Conservation (phyloP, 768 basidiomycete genomes). For the Pleurotus ostreatus region DNA sequence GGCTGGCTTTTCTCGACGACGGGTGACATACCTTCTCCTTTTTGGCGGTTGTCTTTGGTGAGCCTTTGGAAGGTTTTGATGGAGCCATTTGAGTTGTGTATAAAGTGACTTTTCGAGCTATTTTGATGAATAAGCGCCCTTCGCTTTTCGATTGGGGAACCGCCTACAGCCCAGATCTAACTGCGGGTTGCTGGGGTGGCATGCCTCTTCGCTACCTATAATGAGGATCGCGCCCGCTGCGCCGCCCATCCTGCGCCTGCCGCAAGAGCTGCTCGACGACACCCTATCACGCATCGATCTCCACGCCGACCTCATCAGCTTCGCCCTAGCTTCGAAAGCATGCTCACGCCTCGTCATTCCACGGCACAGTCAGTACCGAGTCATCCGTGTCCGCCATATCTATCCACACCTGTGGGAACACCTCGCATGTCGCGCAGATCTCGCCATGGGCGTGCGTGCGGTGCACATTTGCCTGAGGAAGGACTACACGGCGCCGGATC, state of each 20-base stretch:
- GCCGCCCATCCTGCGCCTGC: conserved; percentile 21
- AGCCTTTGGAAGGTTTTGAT: conserved; percentile 31
- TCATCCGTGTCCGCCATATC: conserved; percentile 38
- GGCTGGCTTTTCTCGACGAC: conserved; percentile 77
- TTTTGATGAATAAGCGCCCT: no score
- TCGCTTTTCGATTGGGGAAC: no score
- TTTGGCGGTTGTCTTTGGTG: conserved; percentile 29
- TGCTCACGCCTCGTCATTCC: conserved; percentile 37
- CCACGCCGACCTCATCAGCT: conserved; percentile 36
- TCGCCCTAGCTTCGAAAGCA: conserved; percentile 38
- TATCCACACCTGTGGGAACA: conserved; percentile 44
- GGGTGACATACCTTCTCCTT: conserved; percentile 84
- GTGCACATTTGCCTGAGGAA: conserved; percentile 38
- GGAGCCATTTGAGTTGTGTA: conserved; percentile 28
- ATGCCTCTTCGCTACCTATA: neutral
- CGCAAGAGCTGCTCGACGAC: conserved; percentile 43
- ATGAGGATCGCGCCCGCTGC: neutral
- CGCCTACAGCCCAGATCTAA: no score
- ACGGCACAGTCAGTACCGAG: conserved; percentile 46
- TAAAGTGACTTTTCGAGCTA: no score
- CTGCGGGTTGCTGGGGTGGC: no score
- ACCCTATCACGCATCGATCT: conserved; percentile 40
- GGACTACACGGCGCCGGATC: conserved; percentile 34
- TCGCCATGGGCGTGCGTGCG: conserved; percentile 42
- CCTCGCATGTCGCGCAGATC: conserved; percentile 44